Base-by-base conservation (phyloP, 2,329 filamentous ascomycete genomes). In the Arachnomyces sp. region DNA sequence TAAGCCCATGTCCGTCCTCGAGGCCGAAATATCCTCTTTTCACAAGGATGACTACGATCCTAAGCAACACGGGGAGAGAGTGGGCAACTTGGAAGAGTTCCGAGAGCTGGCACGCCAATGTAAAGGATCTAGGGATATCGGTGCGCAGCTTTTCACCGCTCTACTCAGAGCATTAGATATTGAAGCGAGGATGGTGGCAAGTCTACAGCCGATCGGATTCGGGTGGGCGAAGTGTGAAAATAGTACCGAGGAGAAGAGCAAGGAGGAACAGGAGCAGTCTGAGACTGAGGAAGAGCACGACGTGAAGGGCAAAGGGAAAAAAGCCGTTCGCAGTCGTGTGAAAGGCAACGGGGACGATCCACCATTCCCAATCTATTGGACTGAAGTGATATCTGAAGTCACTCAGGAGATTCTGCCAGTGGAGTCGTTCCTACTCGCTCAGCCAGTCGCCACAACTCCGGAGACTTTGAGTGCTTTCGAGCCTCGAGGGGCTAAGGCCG, bases 161-260 rank as follows among this genome's bases (percentile, higher is more conserved):
- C 66, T 98, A 6, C 60, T 95, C 15, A 74, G 92, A 48, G 87
- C 81, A 1, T 58, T 96, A 8, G 86, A 86, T 0, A 67, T 96
- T 2, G 87, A 95, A 53, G 78, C 86, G 8, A 76, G 90, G 21
- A 75, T 96, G 71, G 79, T 96, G 2, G 80, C 82, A 7, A 95
- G 80, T 55, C 59, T 98, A 31, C 92, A 96, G 56, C 83, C 88
- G 1, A 66, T 86, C 15, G 92, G 92, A 0, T 95, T 93, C 60
- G 88, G 88, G 2, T 96, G 87, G 81, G 93, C 79, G 45, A 93
- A 90, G 59, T 65, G 74, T 8, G 92, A 98, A 61, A 85, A 92
- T 38, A 86, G 84, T 4, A 76, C 78, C 9, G 54, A 69, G 7
- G 61, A 57, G 31, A 59, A 56, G 28, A 38, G 50, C 16, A 47